Evolutionary conservation across 805 yeast species (phyloP).

Genomic region (Lachancea sp.): DNA sequence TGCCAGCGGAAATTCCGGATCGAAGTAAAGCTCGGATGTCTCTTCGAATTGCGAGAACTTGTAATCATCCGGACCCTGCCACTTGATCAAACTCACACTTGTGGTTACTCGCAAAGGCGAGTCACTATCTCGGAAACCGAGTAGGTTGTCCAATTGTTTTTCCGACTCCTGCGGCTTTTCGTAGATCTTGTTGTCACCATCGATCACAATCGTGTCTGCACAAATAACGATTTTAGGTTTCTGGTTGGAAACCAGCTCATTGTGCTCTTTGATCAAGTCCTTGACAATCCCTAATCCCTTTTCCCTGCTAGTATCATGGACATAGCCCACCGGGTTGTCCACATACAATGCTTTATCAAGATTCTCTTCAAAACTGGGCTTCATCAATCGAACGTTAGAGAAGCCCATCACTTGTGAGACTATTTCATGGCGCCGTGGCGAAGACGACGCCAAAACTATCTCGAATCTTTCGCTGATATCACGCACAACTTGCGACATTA

Average conservation of each 20-base stretch:
- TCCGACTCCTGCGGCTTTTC: slow-evolving; percentile 71
- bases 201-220: slow-evolving; percentile 74
- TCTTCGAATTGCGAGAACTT: slow-evolving; percentile 33
- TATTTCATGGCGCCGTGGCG: slow-evolving; percentile 77
- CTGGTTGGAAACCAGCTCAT: neutral
- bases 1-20: slow-evolving; percentile 43
- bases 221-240: slow-evolving; percentile 39
- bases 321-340: slow-evolving; percentile 42
- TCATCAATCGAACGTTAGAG: slow-evolving; percentile 38
- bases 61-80: slow-evolving; percentile 11
- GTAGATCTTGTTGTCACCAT: slow-evolving; percentile 50
- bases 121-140: slow-evolving; percentile 39
- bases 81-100: slow-evolving; percentile 43
- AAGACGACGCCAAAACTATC: slow-evolving; percentile 72
- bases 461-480: slow-evolving; percentile 13
- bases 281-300: slow-evolving; percentile 62
- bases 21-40: slow-evolving; percentile 38
- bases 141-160: slow-evolving; percentile 46
- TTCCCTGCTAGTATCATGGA: slow-evolving; percentile 56
- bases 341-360: slow-evolving; percentile 43
- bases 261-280: slow-evolving; percentile 27
- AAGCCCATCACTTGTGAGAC: slow-evolving; percentile 50
- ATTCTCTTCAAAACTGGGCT: slow-evolving; percentile 74
- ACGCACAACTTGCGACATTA: slow-evolving; percentile 5
- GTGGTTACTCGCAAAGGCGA: slow-evolving; percentile 47